Base-by-base conservation (phyloP, 352 stramenopile species). In the Globisporangium emineosum region DNA sequence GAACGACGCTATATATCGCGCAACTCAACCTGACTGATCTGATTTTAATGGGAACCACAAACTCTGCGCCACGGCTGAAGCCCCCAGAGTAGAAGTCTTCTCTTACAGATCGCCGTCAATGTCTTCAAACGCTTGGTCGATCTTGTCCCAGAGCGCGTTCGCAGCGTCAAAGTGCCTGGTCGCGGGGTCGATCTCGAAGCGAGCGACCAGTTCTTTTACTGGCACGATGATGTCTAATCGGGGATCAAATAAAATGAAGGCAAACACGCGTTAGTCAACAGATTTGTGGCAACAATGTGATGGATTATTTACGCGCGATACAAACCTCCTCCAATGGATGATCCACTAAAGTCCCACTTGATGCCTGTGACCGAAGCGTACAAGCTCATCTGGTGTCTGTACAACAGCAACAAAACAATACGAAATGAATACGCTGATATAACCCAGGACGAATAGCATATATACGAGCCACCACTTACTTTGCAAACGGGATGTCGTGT, bases 331-430 rank as follows among this genome's bases (percentile, higher is more conserved):
- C 66, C 77, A 64, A 91, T 76, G 10, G 77, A 69, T 10, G 65
- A 32, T 17, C 67, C 72, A n/a, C 67, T 81, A 47, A 91, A 89
- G 49, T 90, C 78, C 82, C 82, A 93, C 65, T 87, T 88, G 75
- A 93, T 93, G 40, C 84, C 82, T 5, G 82, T 91, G 13, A 91
- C 70, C 6, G 80, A 80, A 3, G 84, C 84, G 42, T 89, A 91
- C 23, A 93, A 65, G 27, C 80, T 86, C 80, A 93, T 91, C 58
- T 88, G 79, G 54, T 90, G 85, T 53, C 84, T 93, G 51, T 5
- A 12, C 5, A 54, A 19, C 12, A 33, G 5, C n/a, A 64, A 25
- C 29, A 25, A 47, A 60, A 27, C 53, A 57, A 64, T 10, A 67
- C 13, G 9, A 54, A 57, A 8, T 29, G 17, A 57, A n/a, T 64